phyloP scores from a whole-genome alignment of 768 basidiomycete species.

The Tylopilus plumbeoviolaceoides region DNA sequence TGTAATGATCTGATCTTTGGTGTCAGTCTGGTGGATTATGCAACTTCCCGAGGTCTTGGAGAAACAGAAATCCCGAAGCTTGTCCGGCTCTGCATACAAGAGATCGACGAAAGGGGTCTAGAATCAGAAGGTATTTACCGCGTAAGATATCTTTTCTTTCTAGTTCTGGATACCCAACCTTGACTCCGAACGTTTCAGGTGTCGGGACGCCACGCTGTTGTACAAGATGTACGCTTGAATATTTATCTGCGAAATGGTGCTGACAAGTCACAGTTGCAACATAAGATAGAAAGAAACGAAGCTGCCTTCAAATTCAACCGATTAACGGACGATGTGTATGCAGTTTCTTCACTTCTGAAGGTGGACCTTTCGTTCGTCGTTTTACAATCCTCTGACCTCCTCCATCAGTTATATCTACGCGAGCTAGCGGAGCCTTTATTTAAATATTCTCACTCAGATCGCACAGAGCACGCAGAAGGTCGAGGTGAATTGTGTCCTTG shows the following conservation, averaged over 20 bases:
- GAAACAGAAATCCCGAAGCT: conserved; percentile 81
- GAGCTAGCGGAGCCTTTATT: conserved; percentile 90
- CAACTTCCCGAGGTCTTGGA: conserved; percentile 67
- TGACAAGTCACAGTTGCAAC: conserved; percentile 56
- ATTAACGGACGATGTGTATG: conserved; percentile 73
- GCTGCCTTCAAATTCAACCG: conserved; percentile 66
- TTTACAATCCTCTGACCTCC: not conserved
- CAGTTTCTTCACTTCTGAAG: conserved; percentile 82
- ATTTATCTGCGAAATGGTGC: not conserved
- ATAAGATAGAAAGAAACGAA: conserved; percentile 85
- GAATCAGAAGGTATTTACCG: conserved; percentile 80
- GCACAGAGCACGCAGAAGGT: conserved; percentile 76
- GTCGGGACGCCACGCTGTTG: conserved; percentile 79
- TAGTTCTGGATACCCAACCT: not conserved
- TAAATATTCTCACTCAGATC: conserved; percentile 72
- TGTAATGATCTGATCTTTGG: conserved; percentile 90
- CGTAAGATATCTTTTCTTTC: conserved; percentile 35
- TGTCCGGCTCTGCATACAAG: conserved; percentile 72
- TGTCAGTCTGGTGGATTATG: conserved; percentile 83
- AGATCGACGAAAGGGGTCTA: conserved; percentile 76
- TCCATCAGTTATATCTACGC: conserved; percentile 65
- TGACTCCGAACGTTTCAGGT: conserved; percentile 42
- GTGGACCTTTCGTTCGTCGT: conserved; percentile 33
- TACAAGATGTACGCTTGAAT: conserved; percentile 62
- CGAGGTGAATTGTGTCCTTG: conserved; percentile 44